These are phyloP conservation scores for Pneumocystis jirovecii DNA, from an alignment of 1,139 yeast genomes.

Conservation along the genomic window DNA sequence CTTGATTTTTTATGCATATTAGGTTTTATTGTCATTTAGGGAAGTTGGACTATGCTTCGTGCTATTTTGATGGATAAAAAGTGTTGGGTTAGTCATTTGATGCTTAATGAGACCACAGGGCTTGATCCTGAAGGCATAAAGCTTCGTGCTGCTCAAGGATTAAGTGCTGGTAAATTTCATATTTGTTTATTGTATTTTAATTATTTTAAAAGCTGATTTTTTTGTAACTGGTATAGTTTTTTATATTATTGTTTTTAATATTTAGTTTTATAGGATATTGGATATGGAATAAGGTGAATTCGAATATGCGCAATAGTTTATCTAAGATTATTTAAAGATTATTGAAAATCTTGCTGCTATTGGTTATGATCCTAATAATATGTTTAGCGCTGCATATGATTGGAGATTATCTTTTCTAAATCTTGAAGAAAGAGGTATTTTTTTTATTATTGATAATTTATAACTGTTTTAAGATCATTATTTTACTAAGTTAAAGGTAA, in stretches of 20 bases:
- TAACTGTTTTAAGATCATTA: constrained; percentile 48
- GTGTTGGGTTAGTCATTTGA: constrained; percentile 86
- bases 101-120: constrained; percentile 82
- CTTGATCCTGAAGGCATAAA: constrained; percentile 73
- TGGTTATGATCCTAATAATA: constrained; percentile 82
- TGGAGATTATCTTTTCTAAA: constrained; percentile 90
- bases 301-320: not conserved
- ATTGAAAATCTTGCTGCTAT: constrained; percentile 84
- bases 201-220: constrained; percentile 43
- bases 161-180: constrained; percentile 52
- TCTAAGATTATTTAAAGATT: constrained; percentile 24
- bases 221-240: constrained; percentile 60
- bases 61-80: constrained; percentile 82
- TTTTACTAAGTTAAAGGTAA: constrained; percentile 51
- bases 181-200: not conserved
- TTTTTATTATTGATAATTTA: not conserved
- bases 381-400: constrained; percentile 85
- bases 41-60: constrained; percentile 84
- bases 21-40: constrained; percentile 23
- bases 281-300: constrained; percentile 74
- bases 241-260: not conserved
- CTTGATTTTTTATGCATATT: not conserved
- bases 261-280: constrained; percentile 36
- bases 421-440: constrained; percentile 37
- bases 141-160: constrained; percentile 85